Percentiles rank a stretch among this genome's conserved stretches.
Evolutionary conservation across 2,329 filamentous ascomycete genomes (phyloP).

Genomic region (Sclerotinia trifoliorum): DNA sequence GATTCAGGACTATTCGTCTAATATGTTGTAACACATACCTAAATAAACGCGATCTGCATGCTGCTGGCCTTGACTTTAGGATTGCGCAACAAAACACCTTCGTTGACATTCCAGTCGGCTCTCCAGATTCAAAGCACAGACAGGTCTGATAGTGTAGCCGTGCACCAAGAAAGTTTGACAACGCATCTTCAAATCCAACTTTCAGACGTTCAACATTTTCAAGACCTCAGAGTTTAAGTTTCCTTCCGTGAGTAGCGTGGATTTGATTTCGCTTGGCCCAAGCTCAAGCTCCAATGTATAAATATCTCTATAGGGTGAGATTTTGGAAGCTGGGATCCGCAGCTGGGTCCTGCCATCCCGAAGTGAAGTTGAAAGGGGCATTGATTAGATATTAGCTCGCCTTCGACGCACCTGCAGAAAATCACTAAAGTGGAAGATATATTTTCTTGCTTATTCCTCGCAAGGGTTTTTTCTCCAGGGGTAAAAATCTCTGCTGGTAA

Average conservation of each 20-base stretch:
- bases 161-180: background rate
- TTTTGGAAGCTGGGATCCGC: background rate
- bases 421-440: background rate
- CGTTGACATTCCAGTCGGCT: background rate
- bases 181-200: background rate
- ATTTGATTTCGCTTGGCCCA: background rate
- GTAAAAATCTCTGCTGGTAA: constrained; percentile 1
- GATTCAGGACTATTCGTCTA: background rate
- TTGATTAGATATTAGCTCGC: background rate
- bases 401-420: background rate
- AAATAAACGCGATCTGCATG: background rate
- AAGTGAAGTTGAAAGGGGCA: background rate
- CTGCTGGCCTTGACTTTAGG: background rate
- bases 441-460: background rate
- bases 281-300: constrained; percentile 9
- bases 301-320: background rate
- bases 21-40: background rate
- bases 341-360: background rate
- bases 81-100: background rate
- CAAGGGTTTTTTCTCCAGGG: background rate
- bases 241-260: background rate
- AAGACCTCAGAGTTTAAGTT: background rate
- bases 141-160: background rate
- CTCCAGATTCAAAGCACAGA: background rate
- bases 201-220: background rate